Base-by-base conservation (phyloP, 345 rosid genomes). In the Hirschfeldia incana region DNA sequence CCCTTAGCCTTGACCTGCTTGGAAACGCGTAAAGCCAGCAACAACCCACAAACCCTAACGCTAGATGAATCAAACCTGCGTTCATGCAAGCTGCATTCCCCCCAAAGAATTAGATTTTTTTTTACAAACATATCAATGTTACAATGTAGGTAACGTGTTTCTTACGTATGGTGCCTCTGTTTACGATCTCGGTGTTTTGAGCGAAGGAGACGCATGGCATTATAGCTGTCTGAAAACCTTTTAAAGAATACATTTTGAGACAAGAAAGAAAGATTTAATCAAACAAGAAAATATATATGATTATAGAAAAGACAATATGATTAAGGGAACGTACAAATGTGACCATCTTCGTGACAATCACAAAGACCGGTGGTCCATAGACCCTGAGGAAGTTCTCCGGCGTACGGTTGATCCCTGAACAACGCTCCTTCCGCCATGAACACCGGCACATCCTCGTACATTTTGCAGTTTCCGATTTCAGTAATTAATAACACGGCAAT, bases 191-290 rank as follows among this genome's bases (percentile, higher is more conserved):
- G 1, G 86, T 80, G 49, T 83, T 85, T 21, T 70, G 80, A 15
- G 88, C 94, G 13, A 86, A 85, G 34, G 87, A 80, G 61, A 88
- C 55, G 73, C 91, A 88, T 32, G 94, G 92, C 77, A 88, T 80
- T 67, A 85, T 66, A 65, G 80, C 68, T 21, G 89, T 83, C 49
- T 85, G 73, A 21, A 82, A 74, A 85, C 91, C 91, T 72, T 70
- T 3, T 3, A 8, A 65, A 78, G 27, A 39, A 76, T 7, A 12
- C 77, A 53, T 62, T 5, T 32, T 5, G 5, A n/a, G 58, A 0
- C 6, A 26, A 69, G 26, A 65, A 53, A 5, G 3, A 63, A 65
- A 32, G 62, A 34, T 30, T 27, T 30, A 65, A 68, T 28, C 61
- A 65, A 66, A 42, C 9, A 76, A 72, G 12, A 72, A 1, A 63